These are phyloP conservation scores for Aspergillus hortae DNA, from an alignment of 2,329 filamentous ascomycete genomes.

Conservation along the genomic window DNA sequence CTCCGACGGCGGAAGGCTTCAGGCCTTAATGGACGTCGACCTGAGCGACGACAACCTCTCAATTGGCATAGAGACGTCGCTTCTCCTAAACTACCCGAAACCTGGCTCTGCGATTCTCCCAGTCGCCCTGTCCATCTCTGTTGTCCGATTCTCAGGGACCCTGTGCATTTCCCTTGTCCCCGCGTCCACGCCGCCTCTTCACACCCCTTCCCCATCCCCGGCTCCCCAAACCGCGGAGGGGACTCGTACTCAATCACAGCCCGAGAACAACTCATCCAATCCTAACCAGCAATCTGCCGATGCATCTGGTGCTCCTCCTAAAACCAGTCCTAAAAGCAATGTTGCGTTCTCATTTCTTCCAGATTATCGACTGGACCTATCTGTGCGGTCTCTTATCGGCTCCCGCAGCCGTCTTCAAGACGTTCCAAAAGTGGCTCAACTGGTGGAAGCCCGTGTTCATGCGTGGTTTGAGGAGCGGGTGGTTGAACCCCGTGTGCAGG, in stretches of 20 bases:
- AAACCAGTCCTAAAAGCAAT: constrained; percentile 67
- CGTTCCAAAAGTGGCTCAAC: constrained; percentile 63
- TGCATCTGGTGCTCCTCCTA: constrained; percentile 13
- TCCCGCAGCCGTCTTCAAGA: constrained; percentile 61
- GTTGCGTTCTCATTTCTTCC: constrained; percentile 83
- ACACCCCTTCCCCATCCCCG: constrained; percentile 32
- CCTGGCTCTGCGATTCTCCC: constrained; percentile 83
- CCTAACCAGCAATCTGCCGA: not conserved
- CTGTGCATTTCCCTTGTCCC: constrained; percentile 91
- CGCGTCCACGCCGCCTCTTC: constrained; percentile 42
- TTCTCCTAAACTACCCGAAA: constrained; percentile 92
- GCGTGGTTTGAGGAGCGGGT: constrained; percentile 66
- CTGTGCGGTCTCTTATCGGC: constrained; percentile 62
- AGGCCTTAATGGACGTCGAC: constrained; percentile 96
- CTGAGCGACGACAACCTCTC: constrained; percentile 89
- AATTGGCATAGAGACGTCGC: constrained; percentile 86
- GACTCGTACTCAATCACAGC: constrained; percentile 3
- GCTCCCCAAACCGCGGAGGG: constrained; percentile 22
- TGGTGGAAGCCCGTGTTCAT: constrained; percentile 62
- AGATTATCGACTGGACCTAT: constrained; percentile 63
- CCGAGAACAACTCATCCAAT: constrained; percentile 12
- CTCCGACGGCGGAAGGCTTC: constrained; percentile 69
- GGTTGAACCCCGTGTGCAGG: constrained; percentile 63
- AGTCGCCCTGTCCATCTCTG: constrained; percentile 84
- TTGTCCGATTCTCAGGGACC: constrained; percentile 92